Conservation (phyloP, 2,329 filamentous ascomycete species). For the Xylariales sp. region DNA sequence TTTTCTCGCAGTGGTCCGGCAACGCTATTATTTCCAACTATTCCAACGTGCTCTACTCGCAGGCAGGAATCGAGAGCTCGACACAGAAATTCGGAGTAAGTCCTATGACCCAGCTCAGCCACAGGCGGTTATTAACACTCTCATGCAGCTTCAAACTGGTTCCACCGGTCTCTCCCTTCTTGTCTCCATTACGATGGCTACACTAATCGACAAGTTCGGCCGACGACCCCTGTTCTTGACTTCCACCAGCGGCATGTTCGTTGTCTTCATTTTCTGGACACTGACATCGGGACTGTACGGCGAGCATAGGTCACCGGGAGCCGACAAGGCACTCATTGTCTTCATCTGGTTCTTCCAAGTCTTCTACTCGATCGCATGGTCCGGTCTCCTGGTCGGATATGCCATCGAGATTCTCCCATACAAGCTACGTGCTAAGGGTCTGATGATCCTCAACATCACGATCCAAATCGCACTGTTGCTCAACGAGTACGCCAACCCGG, state of each 20-base stretch:
- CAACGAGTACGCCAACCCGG: conserved; percentile 65
- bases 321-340: conserved; percentile 58
- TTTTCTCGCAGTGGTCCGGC: conserved; percentile 71
- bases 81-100: conserved; percentile 59
- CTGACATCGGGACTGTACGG: conserved; percentile 60
- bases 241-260: conserved; percentile 57
- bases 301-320: conserved; percentile 51
- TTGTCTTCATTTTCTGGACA: conserved; percentile 64
- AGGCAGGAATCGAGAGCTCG: conserved; percentile 62
- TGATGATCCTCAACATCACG: conserved; percentile 67
- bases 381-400: conserved; percentile 66
- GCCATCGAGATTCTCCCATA: conserved; percentile 64
- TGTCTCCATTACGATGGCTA: conserved; percentile 62
- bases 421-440: conserved; percentile 62
- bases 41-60: conserved; percentile 63
- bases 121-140: conserved; percentile 42
- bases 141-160: conserved; percentile 58
- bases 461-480: conserved; percentile 66
- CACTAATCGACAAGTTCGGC: conserved; percentile 66
- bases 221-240: conserved; percentile 67
- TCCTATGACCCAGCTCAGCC: conserved; percentile 22
- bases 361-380: conserved; percentile 68
- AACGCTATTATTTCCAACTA: conserved; percentile 72
- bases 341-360: conserved; percentile 63
- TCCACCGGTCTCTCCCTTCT: conserved; percentile 64